Evolutionary conservation across 768 basidiomycete species (phyloP).

Genomic region (Obba rivulosa): DNA sequence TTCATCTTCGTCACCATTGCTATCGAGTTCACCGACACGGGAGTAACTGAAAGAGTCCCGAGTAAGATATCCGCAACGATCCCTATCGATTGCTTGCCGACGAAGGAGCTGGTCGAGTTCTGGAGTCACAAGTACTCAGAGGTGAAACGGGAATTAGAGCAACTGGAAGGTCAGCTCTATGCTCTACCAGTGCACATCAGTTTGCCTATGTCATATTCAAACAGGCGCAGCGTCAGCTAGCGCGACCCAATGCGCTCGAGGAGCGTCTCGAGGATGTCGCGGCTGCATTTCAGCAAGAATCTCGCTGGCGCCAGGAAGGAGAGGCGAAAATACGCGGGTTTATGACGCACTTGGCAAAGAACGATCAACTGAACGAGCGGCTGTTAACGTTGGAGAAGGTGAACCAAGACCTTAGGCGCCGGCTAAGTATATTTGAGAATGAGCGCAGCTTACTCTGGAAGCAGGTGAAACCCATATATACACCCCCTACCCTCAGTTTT

Average conservation of each 20-base stretch:
- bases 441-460: neutral
- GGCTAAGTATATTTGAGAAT: neutral
- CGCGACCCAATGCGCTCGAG: no score
- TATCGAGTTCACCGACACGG: no score
- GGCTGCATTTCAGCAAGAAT: neutral
- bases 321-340: neutral
- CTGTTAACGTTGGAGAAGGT: neutral
- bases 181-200: no score
- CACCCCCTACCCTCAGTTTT: neutral
- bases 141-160: conserved; percentile 7
- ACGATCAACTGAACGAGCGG: conserved; percentile 6
- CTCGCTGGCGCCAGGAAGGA: neutral
- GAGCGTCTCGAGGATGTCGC: no score
- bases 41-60: no score
- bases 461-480: neutral
- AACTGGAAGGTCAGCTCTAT: conserved; percentile 5
- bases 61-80: no score
- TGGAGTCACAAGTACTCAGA: conserved; percentile 12
- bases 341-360: conserved; percentile 6
- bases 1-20: no score
- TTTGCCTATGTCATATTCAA: no score
- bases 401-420: neutral
- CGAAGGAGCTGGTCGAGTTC: conserved; percentile 11
- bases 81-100: neutral
- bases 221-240: no score